Base-by-base conservation (phyloP, 2,329 filamentous ascomycete genomes). In the Ustilaginoidea virens region DNA sequence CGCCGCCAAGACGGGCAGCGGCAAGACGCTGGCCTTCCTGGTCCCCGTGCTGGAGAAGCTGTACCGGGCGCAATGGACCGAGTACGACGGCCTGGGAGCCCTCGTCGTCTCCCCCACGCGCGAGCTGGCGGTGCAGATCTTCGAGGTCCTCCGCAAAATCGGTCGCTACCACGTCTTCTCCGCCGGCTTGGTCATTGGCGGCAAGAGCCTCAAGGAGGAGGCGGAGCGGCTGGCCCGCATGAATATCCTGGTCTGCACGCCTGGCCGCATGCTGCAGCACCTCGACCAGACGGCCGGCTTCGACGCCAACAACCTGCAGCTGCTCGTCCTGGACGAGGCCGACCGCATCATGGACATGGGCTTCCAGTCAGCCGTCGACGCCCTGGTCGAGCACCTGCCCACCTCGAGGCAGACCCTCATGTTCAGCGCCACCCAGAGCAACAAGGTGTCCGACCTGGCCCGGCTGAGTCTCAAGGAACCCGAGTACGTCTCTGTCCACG, bases 301-400 rank as follows among this genome's bases (percentile, higher is more conserved):
- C 47, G 83, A 87, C 39, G 80, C 87, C 37, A 79, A 90, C 49
- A 90, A 92, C 48, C 53, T 98, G 38, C 82, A 92, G 56, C 80
- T 98, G 50, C 60, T 98, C 28, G 86, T 98, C 0, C 62, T 98
- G 32, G 90, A 98, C 44, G 90, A 98, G 53, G 90, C 90, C 3
- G 90, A 98, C 52, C 73, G 90, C 22, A 94, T 94, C 46, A 74
- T 98, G 67, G 90, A 98, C 47, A 90, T 96, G 83, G 90, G 90
- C 5, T 98, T 98, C 51, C 78, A 92, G 52, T 63, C 66, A 5
- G 82, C 82, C 1, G 76, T 98, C 4, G 90, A 98, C 53, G 90
- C 90, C 1, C 80, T 98, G 28, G 58, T 98, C 17, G 85, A 92
- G 36, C 92, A 96, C 48, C 62, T 98, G 2, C 90, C 90, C 1